Conservation (phyloP, 2,329 filamentous ascomycete species). For the Sarocladiaceae sp. region DNA sequence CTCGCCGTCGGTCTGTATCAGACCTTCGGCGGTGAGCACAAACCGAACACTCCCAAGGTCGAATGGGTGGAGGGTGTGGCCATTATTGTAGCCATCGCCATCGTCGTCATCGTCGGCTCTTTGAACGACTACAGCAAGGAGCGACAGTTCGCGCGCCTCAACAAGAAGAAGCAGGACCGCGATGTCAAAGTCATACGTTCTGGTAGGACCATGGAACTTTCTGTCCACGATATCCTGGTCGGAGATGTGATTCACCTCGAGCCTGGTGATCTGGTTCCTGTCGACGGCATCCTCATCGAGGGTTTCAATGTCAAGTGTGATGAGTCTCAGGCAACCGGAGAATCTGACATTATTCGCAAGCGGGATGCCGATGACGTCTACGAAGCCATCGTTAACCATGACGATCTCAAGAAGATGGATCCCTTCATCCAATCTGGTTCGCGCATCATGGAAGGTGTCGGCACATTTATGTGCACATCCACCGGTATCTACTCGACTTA, state of each 20-base stretch:
- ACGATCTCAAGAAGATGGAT: conserved; percentile 67
- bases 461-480: conserved; percentile 69
- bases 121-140: conserved; percentile 80
- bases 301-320: conserved; percentile 74
- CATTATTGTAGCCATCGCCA: conserved; percentile 74
- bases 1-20: conserved; percentile 73
- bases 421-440: conserved; percentile 83
- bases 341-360: conserved; percentile 73
- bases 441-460: conserved; percentile 73
- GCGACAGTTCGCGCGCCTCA: conserved; percentile 72
- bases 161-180: conserved; percentile 75
- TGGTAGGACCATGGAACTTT: conserved; percentile 65
- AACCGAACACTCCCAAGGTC: conserved; percentile 47
- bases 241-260: conserved; percentile 72
- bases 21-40: conserved; percentile 59
- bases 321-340: conserved; percentile 74
- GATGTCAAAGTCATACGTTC: conserved; percentile 68
- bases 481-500: conserved; percentile 71
- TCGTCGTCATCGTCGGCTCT: conserved; percentile 73
- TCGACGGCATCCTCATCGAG: conserved; percentile 68
- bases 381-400: conserved; percentile 62
- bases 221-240: conserved; percentile 63
- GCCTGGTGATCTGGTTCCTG: conserved; percentile 69
- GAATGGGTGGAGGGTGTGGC: conserved; percentile 82
- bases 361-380: conserved; percentile 63